Conservation (phyloP, 1,284 basidiomycete genomes). For the Rugosomyces carneus region DNA sequence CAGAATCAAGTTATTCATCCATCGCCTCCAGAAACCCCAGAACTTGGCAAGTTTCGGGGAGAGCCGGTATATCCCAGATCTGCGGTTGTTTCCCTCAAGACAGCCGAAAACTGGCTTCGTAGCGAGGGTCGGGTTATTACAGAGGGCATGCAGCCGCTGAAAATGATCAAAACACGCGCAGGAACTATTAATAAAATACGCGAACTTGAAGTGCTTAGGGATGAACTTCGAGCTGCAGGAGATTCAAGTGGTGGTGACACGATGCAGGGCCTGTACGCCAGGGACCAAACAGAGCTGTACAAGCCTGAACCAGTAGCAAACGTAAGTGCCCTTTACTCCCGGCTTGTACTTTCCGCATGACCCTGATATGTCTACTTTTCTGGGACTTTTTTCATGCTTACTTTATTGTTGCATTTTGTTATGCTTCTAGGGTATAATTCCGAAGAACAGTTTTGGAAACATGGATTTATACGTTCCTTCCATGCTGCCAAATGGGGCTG, state of each 20-base stretch:
- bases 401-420: conserved; percentile 13
- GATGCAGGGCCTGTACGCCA: conserved; percentile 85
- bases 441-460: conserved; percentile 95
- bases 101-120: conserved; percentile 94
- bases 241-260: conserved; percentile 42
- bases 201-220: conserved; percentile 71
- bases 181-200: conserved; percentile 80
- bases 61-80: conserved; percentile 89
- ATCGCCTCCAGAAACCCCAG: conserved; percentile 48
- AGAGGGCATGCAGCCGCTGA: conserved; percentile 79
- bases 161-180: conserved; percentile 84
- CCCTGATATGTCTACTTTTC: neutral
- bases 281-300: conserved; percentile 83
- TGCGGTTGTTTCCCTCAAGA: conserved; percentile 80
- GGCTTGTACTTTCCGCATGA: conserved; percentile 6
- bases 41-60: conserved; percentile 89
- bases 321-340: conserved; percentile 39
- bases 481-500: conserved; percentile 89
- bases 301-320: conserved; percentile 75
- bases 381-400: neutral
- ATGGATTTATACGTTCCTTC: conserved; percentile 93
- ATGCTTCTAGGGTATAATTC: conserved; percentile 72
- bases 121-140: conserved; percentile 70
- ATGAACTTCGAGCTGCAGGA: conserved; percentile 37
- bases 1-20: conserved; percentile 86